Conservation (phyloP, 2,329 filamentous ascomycete species). For the Scopulariopsis brevicaulis region DNA sequence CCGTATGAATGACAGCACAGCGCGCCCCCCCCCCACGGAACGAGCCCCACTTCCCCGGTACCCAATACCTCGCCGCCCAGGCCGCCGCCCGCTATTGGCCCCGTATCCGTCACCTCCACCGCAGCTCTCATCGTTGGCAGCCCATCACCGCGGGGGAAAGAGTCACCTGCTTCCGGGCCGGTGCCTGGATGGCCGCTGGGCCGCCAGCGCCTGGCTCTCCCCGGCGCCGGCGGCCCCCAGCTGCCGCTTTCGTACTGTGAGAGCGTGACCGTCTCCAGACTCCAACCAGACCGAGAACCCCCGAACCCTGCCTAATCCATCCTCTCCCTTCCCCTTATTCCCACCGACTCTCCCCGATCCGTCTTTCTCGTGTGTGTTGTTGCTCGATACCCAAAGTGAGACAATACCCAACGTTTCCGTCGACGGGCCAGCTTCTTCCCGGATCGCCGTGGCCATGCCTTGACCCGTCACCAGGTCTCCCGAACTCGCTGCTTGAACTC, state of each 20-base stretch:
- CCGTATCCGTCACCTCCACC: not conserved
- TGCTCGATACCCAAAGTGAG: not conserved
- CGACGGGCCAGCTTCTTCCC: not conserved
- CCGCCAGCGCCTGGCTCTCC: not conserved
- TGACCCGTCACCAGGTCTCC: not conserved
- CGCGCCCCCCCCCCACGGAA: not conserved
- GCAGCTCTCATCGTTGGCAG: not conserved
- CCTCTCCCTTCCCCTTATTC: not conserved
- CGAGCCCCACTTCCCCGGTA: conserved; percentile 1
- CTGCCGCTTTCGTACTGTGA: not conserved
- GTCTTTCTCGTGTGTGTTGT: not conserved
- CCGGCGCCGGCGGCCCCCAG: not conserved
- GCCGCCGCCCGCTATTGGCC: not conserved
- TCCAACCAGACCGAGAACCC: not conserved
- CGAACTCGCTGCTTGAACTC: not conserved
- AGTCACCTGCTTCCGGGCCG: not conserved
- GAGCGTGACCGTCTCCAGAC: not conserved
- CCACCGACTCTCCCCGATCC: not conserved
- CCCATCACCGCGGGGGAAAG: not conserved
- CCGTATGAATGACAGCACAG: conserved; percentile 4
- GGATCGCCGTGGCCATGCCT: not conserved
- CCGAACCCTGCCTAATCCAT: not conserved
- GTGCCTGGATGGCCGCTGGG: not conserved
- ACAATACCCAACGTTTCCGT: not conserved
- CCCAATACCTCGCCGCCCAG: not conserved